Evolutionary conservation across 2,329 filamentous ascomycete genomes (phyloP), one percentile per base, ranked within the genome.

Genomic region (Pseudocercospora cruenta): DNA sequence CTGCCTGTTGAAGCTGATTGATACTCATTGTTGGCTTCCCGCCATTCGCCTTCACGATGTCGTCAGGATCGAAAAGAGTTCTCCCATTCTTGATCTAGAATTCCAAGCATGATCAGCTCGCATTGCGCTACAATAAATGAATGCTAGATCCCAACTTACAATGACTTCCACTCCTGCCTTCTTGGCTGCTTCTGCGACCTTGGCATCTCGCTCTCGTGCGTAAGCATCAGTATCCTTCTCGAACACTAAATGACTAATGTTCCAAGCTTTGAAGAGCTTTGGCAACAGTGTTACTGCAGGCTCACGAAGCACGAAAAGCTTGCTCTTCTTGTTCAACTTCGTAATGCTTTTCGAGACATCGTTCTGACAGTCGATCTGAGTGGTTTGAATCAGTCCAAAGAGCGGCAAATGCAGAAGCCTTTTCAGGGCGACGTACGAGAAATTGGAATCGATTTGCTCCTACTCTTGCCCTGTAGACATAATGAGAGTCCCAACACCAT

Each of bases 191-290:
- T 82, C 77, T 36, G 83, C 78, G 10, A 94, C 84, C 19, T 81
- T 79, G 1, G 81, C 82, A 76, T 94, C 91, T 58, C 91, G 80
- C 47, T 87, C 84, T 16, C 86, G 83, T 4, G 83, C 90, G 78
- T 93, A 93, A 0, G 88, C 83, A 80, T 94, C 91, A 0, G 90
- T 92, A 72, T 93, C 91, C 73, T 90, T 91, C 75, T 94, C 91
- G 71, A 93, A 93, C 0, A 93, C 90, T 4, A 93, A 78, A 78
- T 93, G 91, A 0, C 90, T 91, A 26, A 92, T 87, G 1, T 85
- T 84, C 91, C 91, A 94, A 19, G 86, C 84, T 71, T 87, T 87
- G 82, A 92, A 91, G 1, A 93, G 80, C 78, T 92, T 92, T 1
- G 88, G 88, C 2, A 93, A 82, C 1, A 93, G 77, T 0, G 88